Evolutionary conservation across 2,329 filamentous ascomycete genomes (phyloP), one percentile per base, ranked within the genome.

Genomic region (Simplicillium sp.): DNA sequence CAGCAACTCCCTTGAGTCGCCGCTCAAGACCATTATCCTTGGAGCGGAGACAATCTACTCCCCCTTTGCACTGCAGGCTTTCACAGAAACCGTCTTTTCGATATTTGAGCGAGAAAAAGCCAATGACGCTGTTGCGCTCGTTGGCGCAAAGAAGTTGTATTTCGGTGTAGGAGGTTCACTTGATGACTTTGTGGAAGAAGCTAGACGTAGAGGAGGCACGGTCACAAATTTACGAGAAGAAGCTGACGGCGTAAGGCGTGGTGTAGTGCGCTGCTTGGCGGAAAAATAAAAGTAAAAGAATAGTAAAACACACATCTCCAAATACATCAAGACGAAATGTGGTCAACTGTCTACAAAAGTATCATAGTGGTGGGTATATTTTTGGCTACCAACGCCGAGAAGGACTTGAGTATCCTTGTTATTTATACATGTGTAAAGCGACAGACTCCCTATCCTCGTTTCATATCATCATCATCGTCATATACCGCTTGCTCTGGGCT

Each of bases 11-110:
- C 41, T 44, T 8, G 33, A 42, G 15, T 29, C 31, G 11, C 11
- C 48, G 2, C 15, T 50, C 6, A 38, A 42, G 34, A 72, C 70
- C 12, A 60, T 84, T 3, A 64, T 89, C 5, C 63, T 92, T 2
- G 86, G 81, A 1, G 83, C 84, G 1, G 86, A 92, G 60, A 92
- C 86, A 0, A 90, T 92, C 35, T 92, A 92, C 61, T 87, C 81
- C 3, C 84, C 84, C 0, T 78, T 80, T 43, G 81, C 83, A 0
- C 70, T 88, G 16, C 64, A 67, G 29, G 71, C 77, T 0, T 92
- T 90, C 54, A 76, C 80, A 1, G 75, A 82, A 32, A 79, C 80
- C 4, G 65, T 88, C 11, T 69, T 82, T 34, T 63, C 63, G 4
- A 62, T 86, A 13, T 62, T 88, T 35, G 55, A 67, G 15, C 60